Evolutionary conservation across 108 stramenopile species (phyloP).

Genomic region (Cyclotella distinguenda): DNA sequence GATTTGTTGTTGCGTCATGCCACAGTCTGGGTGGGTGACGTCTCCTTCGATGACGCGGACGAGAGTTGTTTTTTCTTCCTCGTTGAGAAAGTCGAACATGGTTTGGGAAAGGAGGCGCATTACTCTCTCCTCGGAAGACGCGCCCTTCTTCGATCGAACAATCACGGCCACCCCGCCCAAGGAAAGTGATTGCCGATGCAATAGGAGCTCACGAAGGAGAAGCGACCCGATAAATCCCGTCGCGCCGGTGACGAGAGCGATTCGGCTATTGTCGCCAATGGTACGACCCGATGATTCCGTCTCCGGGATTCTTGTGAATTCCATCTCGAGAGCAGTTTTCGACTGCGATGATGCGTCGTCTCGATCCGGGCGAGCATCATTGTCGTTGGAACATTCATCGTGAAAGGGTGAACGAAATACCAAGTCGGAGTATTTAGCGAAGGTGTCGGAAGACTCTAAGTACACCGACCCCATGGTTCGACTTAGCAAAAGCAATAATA

Average conservation of each 20-base stretch:
- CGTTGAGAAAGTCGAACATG: slow-evolving; percentile 67
- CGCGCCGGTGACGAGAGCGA: slow-evolving; percentile 77
- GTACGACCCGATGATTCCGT: background rate
- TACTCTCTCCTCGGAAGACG: slow-evolving; percentile 55
- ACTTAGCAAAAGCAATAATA: slow-evolving; percentile 24
- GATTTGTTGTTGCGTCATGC: slow-evolving; percentile 45
- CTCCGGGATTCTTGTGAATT: slow-evolving; percentile 23
- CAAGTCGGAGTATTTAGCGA: slow-evolving; percentile 56
- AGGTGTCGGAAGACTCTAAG: slow-evolving; percentile 48
- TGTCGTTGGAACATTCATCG: background rate
- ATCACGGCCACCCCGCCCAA: slow-evolving; percentile 57
- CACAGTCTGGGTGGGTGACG: slow-evolving; percentile 57
- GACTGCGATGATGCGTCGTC: slow-evolving; percentile 12
- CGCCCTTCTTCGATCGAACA: slow-evolving; percentile 57
- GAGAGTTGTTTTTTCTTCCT: slow-evolving; percentile 52
- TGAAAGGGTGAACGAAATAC: slow-evolving; percentile 41
- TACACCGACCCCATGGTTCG: slow-evolving; percentile 52
- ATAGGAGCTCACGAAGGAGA: slow-evolving; percentile 69
- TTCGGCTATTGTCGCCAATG: slow-evolving; percentile 17
- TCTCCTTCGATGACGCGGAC: slow-evolving; percentile 73
- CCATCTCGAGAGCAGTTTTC: slow-evolving; percentile 23
- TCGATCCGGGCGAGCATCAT: too few species aligned
- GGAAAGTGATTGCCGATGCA: slow-evolving; percentile 50
- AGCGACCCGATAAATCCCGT: slow-evolving; percentile 87
- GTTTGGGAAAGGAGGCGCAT: slow-evolving; percentile 42